These are phyloP conservation scores for Sporothrix pallida DNA, from an alignment of 2,329 filamentous ascomycete species.

Conservation along the genomic window DNA sequence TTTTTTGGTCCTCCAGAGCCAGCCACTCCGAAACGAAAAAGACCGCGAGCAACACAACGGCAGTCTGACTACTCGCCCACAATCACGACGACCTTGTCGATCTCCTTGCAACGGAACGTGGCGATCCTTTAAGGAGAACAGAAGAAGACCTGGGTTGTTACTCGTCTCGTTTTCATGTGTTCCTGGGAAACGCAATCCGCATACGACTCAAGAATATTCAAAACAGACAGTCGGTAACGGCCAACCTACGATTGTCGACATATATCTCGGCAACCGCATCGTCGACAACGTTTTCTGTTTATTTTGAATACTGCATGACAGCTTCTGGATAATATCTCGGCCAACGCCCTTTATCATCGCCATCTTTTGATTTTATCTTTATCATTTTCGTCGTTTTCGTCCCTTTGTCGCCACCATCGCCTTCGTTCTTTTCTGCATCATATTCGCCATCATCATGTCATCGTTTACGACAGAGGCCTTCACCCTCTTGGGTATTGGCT, in stretches of 20 bases:
- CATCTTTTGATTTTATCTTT: not conserved
- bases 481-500: constrained; percentile 57
- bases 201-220: not conserved
- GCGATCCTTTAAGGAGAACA: not conserved
- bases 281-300: not conserved
- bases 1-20: not conserved
- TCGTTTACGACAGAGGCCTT: constrained; percentile 54
- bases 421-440: not conserved
- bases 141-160: too few species aligned
- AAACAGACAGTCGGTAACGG: not conserved
- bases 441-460: not conserved
- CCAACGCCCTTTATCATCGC: not conserved
- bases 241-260: not conserved
- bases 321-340: not conserved
- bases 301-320: not conserved
- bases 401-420: not conserved
- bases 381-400: not conserved
- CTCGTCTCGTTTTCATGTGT: not conserved
- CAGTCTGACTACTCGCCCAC: not conserved
- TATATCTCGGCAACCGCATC: constrained; percentile 5
- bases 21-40: not conserved
- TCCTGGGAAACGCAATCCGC: not conserved
- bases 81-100: not conserved
- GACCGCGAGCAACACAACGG: not conserved
- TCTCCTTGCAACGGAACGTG: constrained; percentile 2